Conservation (phyloP, 306 rosid species). For the Quercus agrifolia region DNA sequence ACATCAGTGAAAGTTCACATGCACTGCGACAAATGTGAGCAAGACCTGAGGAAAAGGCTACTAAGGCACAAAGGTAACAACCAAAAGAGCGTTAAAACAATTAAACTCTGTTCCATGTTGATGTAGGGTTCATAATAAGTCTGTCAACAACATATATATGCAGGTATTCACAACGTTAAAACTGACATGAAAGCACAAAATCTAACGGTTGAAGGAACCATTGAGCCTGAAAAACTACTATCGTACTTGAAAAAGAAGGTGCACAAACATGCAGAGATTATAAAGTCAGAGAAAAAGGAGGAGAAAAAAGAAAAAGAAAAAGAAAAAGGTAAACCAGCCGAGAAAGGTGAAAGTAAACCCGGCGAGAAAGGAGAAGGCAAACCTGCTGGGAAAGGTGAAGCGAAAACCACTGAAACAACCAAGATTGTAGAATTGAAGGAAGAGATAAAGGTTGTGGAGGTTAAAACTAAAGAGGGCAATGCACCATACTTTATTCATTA, state of each 20-base stretch:
- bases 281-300: constrained; percentile 38
- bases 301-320: constrained; percentile 19
- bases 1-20: constrained; percentile 58
- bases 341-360: not conserved
- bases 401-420: constrained; percentile 14
- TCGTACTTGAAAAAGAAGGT: constrained; percentile 51
- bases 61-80: constrained; percentile 57
- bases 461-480: constrained; percentile 33
- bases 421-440: constrained; percentile 25
- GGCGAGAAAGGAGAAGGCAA: not conserved
- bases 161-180: constrained; percentile 65
- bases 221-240: constrained; percentile 55
- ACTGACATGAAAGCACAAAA: constrained; percentile 59
- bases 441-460: constrained; percentile 38
- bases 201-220: constrained; percentile 63
- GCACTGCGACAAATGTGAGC: constrained; percentile 84
- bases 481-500: constrained; percentile 79
- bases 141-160: not conserved
- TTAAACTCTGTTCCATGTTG: not conserved
- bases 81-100: not conserved
- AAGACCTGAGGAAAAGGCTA: constrained; percentile 56
- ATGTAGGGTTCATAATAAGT: not conserved
- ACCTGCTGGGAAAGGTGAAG: constrained; percentile 14
- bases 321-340: not conserved
- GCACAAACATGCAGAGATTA: constrained; percentile 59